Evolutionary conservation across 1,284 basidiomycete species (phyloP), one percentile per base, ranked within the genome.

Genomic region (Naganishia liquefaciens): DNA sequence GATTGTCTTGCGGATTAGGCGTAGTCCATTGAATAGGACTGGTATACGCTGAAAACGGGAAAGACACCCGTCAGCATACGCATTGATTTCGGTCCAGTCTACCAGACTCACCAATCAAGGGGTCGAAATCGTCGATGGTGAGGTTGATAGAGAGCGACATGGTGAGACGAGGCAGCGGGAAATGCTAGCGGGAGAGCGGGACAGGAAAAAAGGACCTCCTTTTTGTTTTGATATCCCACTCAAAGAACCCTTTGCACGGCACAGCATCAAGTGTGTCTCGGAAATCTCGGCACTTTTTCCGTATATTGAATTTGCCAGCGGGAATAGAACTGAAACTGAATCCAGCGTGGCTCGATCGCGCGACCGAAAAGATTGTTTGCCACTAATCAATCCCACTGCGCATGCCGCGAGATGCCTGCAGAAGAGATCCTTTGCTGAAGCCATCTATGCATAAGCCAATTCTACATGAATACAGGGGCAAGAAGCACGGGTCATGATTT

Each of bases 121-220:
- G 76, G 65, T 80, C 79, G 68, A 80, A 80, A 68, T 80, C 79
- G 67, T 80, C 79, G 52, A 76, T 68, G 9, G 75, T 77, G 54
- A 79, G 65, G 55, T 76, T 75, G 52, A 68, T 44, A 3, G 60
- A 44, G 44, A 51, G 49, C 3, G 68, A 42, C 67, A 70, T 70
- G 39, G 28, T 55, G 19, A 25, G 53, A n/a, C 28, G 13, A 25
- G 39, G 25, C 11, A 21, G 30, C 39, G 49, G 47, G 47, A 25
- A 28, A 51, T 28, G 13, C 3, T 11, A 51, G n/a, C n/a, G 25
- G 25, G 46, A 11, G 46, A 21, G 11, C 11, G 2, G 5, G 43
- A 44, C 43, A 7, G n/a, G 15, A 19, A 11, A 19, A 19, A 17
- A 19, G 19, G 23, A n/a, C 43, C 3, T 3, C 4, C 19, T 6